phyloP scores from a whole-genome alignment of 305 asterid genomes.

The Fraxinus sp. region DNA sequence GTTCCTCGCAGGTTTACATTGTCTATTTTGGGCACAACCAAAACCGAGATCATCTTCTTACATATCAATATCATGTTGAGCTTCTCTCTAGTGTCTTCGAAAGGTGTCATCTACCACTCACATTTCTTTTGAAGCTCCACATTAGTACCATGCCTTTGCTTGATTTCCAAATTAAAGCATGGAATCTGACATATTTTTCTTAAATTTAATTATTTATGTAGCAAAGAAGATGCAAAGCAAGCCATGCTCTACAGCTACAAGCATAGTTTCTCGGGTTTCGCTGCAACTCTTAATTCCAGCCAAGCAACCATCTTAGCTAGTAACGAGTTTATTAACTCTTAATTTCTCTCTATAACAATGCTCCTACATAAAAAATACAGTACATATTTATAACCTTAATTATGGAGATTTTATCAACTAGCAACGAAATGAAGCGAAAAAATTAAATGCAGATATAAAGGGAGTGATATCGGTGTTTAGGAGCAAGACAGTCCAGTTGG shows the following conservation, averaged over 20 bases:
- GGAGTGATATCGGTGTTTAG: slow-evolving; percentile 62
- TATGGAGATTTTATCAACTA: background rate
- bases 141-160: background rate
- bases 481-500: slow-evolving; percentile 43
- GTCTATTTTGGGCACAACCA: slow-evolving; percentile 50
- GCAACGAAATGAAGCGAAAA: background rate
- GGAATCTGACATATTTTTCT: background rate
- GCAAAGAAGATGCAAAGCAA: slow-evolving; percentile 49
- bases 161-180: background rate
- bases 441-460: slow-evolving; percentile 38
- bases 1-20: slow-evolving; percentile 49
- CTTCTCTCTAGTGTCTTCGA: slow-evolving; percentile 44
- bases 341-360: background rate
- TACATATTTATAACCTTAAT: background rate
- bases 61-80: slow-evolving; percentile 42
- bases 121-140: background rate
- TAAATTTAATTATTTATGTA: slow-evolving; percentile 10
- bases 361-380: background rate
- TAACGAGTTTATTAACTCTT: slow-evolving; percentile 21
- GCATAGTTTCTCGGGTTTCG: slow-evolving; percentile 56
- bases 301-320: slow-evolving; percentile 52
- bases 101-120: slow-evolving; percentile 31
- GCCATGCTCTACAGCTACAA: slow-evolving; percentile 60
- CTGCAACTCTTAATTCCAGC: slow-evolving; percentile 49
- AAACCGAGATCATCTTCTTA: slow-evolving; percentile 34